Evolutionary conservation across 2,329 filamentous ascomycete genomes (phyloP), one percentile per base, ranked within the genome.

Genomic region (Alternaria brassicicola): DNA sequence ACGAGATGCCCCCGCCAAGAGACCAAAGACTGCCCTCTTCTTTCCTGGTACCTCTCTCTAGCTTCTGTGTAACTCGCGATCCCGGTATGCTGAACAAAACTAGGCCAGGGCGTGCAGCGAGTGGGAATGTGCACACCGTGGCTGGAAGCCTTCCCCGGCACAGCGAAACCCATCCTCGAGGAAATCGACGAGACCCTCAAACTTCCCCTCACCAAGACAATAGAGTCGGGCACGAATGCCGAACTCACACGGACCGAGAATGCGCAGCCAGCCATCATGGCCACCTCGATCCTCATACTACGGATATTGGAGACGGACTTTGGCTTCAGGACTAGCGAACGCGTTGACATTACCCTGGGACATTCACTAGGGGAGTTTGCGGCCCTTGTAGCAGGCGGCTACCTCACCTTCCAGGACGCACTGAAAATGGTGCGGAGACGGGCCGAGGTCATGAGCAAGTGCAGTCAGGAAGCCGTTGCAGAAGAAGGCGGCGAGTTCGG

Each of bases 211-310:
- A 93, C 91, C 36, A 82, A 84, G 25, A 84, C 94, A 58, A 97
- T 97, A 67, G 87, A 89, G 59, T 82, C 91, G 26, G 93, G 94
- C 0, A 91, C 94, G 1, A 91, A 90, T 67, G 87, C 86, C 55
- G 80, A 84, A 50, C 86, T 98, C 55, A 96, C 91, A 38, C 85
- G 87, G 56, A 97, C 94, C 4, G 87, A 90, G 64, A 93, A 96
- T 74, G 91, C 94, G 4, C 94, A 98, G 78, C 94, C 94, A 1
- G 93, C 94, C 69, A 97, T 97, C 77, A 96, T 98, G 92, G 92
- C 93, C 13, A 95, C 92, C 4, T 96, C 92, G 26, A 88, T 97
- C 72, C 85, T 97, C 58, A 96, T 97, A 72, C 84, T 97, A 53
- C 89, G 91, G 55, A 88, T 97, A 59, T 84, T 98, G 63, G 92